Evolutionary conservation across 352 stramenopile species (phyloP).

Genomic region (Pythium utonaiense): DNA sequence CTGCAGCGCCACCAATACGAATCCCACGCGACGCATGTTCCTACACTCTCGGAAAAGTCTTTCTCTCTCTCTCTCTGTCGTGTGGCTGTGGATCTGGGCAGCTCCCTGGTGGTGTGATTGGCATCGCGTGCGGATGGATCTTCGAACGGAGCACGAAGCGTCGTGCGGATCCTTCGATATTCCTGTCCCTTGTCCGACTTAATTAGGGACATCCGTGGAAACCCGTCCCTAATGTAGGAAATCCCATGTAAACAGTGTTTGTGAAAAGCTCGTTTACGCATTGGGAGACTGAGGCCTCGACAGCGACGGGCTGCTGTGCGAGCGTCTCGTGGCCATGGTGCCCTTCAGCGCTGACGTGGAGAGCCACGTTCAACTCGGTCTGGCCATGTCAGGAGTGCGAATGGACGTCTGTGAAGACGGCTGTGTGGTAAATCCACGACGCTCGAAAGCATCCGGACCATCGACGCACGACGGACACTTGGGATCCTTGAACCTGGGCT

Average conservation of each 20-base stretch:
- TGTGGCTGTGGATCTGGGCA: too few species aligned
- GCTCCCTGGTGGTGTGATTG: too few species aligned
- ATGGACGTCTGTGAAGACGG: too few species aligned
- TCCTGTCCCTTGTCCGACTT: not conserved
- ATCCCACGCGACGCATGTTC: not conserved
- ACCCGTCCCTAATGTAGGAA: not conserved
- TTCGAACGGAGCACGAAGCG: conserved; percentile 1
- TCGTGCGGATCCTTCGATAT: not conserved
- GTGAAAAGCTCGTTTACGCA: too few species aligned
- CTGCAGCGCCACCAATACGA: not conserved
- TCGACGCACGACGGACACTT: too few species aligned
- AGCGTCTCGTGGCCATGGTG: not conserved
- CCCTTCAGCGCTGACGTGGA: not conserved
- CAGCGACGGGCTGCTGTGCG: too few species aligned
- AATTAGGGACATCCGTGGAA: not conserved
- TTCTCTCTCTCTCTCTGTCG: not conserved
- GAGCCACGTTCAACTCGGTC: not conserved
- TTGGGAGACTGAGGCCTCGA: too few species aligned
- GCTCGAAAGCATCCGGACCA: too few species aligned
- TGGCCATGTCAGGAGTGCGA: not conserved
- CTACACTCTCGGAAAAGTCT: too few species aligned
- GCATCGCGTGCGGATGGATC: not conserved
- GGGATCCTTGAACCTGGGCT: not conserved
- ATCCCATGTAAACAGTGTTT: not conserved
- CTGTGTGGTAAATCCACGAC: not conserved